Evolutionary conservation across 306 rosid genomes (phyloP).

Genomic region (Quercus glauca): DNA sequence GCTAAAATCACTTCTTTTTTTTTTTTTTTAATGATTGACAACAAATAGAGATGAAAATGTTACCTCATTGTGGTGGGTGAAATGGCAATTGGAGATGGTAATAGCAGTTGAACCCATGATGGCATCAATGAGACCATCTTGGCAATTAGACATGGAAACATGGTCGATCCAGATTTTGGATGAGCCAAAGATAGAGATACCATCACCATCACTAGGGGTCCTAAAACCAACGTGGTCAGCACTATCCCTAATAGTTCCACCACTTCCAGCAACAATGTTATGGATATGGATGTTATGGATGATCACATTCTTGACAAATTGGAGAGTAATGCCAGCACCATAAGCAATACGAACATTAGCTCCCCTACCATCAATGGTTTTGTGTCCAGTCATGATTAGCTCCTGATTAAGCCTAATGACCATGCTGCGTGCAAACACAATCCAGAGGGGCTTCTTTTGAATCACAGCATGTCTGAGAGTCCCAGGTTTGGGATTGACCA

Average conservation of each 20-base stretch:
- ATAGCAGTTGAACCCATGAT: slow-evolving; percentile 78
- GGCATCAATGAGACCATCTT: slow-evolving; percentile 67
- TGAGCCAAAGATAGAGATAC: slow-evolving; percentile 69
- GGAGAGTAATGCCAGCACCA: slow-evolving; percentile 76
- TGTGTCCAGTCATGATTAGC: slow-evolving; percentile 50
- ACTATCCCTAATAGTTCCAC: slow-evolving; percentile 59
- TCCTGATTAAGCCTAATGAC: slow-evolving; percentile 51
- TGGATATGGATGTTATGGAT: slow-evolving; percentile 55
- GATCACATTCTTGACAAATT: slow-evolving; percentile 57
- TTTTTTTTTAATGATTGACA: too few species aligned
- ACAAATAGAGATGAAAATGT: neutral
- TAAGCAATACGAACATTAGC: slow-evolving; percentile 38
- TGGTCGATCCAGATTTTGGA: slow-evolving; percentile 83
- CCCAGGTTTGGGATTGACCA: slow-evolving; percentile 48
- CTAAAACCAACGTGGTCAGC: slow-evolving; percentile 48
- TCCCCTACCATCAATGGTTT: slow-evolving; percentile 82
- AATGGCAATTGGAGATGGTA: slow-evolving; percentile 81
- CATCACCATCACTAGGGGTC: slow-evolving; percentile 74
- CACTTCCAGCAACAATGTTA: slow-evolving; percentile 27
- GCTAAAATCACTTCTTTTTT: too few species aligned
- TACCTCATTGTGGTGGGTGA: slow-evolving; percentile 71
- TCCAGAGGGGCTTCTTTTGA: slow-evolving; percentile 60
- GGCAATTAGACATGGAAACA: slow-evolving; percentile 58
- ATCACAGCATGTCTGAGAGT: slow-evolving; percentile 72
- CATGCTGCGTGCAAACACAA: slow-evolving; percentile 58